These are phyloP conservation scores for Pythium biforme DNA, from an alignment of 352 stramenopile genomes.

Conservation along the genomic window DNA sequence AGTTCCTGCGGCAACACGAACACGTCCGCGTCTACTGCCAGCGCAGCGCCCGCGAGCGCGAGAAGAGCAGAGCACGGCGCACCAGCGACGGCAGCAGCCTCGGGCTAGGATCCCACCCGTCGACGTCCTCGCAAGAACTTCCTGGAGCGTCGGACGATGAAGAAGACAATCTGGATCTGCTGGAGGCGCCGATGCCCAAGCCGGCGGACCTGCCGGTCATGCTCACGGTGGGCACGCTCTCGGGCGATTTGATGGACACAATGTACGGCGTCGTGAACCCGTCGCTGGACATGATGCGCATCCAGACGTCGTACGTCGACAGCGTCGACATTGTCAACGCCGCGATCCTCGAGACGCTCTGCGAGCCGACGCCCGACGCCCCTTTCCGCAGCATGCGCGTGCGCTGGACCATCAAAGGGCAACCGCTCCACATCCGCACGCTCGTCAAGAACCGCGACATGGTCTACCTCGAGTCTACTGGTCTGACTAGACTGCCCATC, in stretches of 20 bases:
- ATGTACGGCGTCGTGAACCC: conserved; percentile 52
- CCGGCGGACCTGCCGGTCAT: conserved; percentile 31
- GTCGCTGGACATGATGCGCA: conserved; percentile 45
- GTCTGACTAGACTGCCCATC: conserved; percentile 33
- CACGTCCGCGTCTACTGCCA: conserved; percentile 25
- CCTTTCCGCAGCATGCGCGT: conserved; percentile 48
- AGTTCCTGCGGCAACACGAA: conserved; percentile 44
- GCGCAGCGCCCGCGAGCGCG: conserved; percentile 9
- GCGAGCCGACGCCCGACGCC: conserved; percentile 34
- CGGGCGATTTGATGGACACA: conserved; percentile 43
- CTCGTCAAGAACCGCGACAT: conserved; percentile 61
- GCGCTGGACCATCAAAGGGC: conserved; percentile 57
- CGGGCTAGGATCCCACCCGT: background rate
- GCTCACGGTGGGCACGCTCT: conserved; percentile 39
- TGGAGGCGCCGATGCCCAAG: conserved; percentile 8
- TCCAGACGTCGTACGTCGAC: conserved; percentile 54
- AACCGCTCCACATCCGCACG: conserved; percentile 36
- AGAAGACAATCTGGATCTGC: conserved; percentile 7
- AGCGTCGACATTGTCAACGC: conserved; percentile 46
- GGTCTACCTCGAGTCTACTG: conserved; percentile 59
- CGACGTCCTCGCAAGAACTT: conserved; percentile 1
- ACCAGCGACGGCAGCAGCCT: conserved; percentile 1
- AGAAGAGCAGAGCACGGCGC: background rate
- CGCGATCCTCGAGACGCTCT: conserved; percentile 41
- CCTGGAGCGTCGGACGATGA: conserved; percentile 7